These are phyloP conservation scores for Arthrobotrys sinensis DNA, from an alignment of 2,329 filamentous ascomycete genomes.

Conservation along the genomic window DNA sequence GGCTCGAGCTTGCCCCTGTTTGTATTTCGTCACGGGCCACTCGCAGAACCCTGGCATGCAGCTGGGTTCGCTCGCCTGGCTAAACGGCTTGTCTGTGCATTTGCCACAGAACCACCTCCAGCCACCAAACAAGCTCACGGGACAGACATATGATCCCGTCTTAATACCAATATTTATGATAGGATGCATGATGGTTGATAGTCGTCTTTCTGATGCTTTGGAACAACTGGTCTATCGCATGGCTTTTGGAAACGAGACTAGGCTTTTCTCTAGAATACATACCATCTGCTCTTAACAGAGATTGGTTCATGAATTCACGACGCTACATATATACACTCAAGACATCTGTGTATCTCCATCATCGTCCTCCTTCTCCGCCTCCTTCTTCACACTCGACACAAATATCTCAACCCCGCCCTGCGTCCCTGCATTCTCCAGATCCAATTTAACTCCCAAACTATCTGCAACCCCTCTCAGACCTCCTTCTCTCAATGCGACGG, in stretches of 20 bases:
- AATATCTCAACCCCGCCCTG: conserved; percentile 92
- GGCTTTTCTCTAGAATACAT: conserved; percentile 24
- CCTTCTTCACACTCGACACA: conserved; percentile 87
- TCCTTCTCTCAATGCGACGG: conserved; percentile 88
- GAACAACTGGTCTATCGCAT: conserved; percentile 4
- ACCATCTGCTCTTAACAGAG: not conserved
- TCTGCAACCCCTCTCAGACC: conserved; percentile 91
- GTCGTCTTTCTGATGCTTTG: too few species aligned
- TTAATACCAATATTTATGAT: not conserved
- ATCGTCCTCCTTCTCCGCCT: conserved; percentile 74
- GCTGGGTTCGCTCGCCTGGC: conserved; percentile 41
- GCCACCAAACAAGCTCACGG: conserved; percentile 9
- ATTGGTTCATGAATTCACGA: not conserved
- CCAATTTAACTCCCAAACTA: conserved; percentile 83
- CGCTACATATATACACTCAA: conserved; percentile 6
- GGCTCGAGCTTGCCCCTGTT: conserved; percentile 35
- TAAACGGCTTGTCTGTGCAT: conserved; percentile 46
- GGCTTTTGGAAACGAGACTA: not conserved
- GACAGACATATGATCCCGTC: conserved; percentile 1
- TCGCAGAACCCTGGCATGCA: not conserved
- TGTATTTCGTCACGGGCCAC: conserved; percentile 46
- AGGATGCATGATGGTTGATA: too few species aligned
- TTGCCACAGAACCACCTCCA: conserved; percentile 12
- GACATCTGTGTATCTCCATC: conserved; percentile 61
- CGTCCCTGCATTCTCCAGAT: conserved; percentile 73